phyloP scores from a whole-genome alignment of 495 filamentous ascomycete species.

The Thozetella sp. region DNA sequence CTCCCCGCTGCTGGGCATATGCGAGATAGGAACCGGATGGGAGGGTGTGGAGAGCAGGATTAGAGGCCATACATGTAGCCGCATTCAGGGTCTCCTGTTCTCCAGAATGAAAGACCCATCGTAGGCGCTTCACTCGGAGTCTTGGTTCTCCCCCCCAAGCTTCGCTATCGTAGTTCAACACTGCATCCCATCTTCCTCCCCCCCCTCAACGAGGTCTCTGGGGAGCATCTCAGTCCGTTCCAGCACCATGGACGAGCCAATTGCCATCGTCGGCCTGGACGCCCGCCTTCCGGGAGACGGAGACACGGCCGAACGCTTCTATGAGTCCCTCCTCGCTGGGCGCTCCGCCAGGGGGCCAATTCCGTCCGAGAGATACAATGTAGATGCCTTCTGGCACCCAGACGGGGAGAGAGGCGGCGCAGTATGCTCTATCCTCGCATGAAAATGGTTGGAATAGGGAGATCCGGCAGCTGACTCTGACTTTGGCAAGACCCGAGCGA shows the following conservation, averaged over 20 bases:
- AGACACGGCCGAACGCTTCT: constrained; percentile 43
- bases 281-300: constrained; percentile 41
- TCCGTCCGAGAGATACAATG: constrained; percentile 45
- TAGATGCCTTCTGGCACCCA: constrained; percentile 40
- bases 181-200: background rate
- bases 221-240: background rate
- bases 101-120: background rate
- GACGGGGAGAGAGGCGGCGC: constrained; percentile 18
- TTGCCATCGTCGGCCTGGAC: constrained; percentile 48
- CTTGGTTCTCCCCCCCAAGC: background rate
- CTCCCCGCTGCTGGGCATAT: too few relatives aligned
- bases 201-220: background rate
- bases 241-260: constrained; percentile 13
- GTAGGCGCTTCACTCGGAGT: background rate
- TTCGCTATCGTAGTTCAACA: background rate
- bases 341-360: constrained; percentile 37
- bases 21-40: background rate
- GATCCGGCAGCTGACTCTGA: background rate
- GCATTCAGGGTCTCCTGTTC: background rate
- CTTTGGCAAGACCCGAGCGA: background rate
- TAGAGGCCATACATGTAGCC: background rate
- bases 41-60: background rate
- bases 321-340: constrained; percentile 41
- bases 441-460: background rate
- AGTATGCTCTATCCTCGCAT: constrained; percentile 8